Base-by-base conservation (phyloP, 176 grass and related monocot species). In the Aegilops umbellulata region DNA sequence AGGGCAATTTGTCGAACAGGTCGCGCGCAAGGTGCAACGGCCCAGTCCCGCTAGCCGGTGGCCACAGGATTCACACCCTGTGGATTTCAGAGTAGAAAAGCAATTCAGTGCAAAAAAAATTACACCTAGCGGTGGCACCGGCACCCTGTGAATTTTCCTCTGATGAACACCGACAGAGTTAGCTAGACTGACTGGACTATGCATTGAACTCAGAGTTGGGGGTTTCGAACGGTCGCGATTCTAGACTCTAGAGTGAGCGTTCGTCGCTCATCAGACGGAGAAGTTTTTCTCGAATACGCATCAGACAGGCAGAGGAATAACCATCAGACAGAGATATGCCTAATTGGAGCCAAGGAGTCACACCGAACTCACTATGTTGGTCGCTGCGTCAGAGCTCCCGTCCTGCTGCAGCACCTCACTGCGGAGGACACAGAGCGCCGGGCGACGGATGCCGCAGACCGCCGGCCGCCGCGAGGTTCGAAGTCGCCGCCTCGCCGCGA, bases 1-100 rank as follows among this genome's bases (percentile, higher is more conserved):
- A 36, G 2, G 46, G 71, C 79, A 92, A 87, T 87, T 42, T 29
- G 80, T 89, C 94, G 83, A 97, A 80, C 90, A 90, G 79, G 23
- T 84, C 7, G 10, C 44, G 75, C 24, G 89, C 77, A 36, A 63
- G 26, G 14, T 5, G 7, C 1, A 3, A 0, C 34, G 67, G 67
- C 34, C 12, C 34, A n/a, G 67, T 12, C 66, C 64, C 27, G 63
- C 8, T 5, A 26, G 24, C 11, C 4, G 60, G 1, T 6, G 60
- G 10, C 23, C 23, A 63, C 8, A 60, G 3, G 57, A 10, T n/a
- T 64, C 38, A 39, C 38, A 64, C 24, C 24, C 35, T 38, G 35
- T 8, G 35, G 6, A 38, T 38, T 38, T 38, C 35, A 62, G 60
- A 26, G 10, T 62, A 5, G 60, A 24, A 20, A 8, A 7, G 13